Base-by-base conservation (phyloP, 2,329 filamentous ascomycete species). In the Helicocarpus griseus region DNA sequence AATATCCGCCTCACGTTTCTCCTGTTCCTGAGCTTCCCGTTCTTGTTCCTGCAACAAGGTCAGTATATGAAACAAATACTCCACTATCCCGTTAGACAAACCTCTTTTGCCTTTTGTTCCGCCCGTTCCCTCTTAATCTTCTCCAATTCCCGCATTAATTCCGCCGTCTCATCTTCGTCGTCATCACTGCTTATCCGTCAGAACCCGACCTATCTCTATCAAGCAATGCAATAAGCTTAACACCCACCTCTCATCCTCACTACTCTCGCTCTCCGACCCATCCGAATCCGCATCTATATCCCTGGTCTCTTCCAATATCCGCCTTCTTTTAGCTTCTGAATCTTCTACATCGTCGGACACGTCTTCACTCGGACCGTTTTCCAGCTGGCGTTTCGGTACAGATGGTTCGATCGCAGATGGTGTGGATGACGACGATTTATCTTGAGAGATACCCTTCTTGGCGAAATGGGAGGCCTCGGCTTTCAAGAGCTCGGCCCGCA, bases 41-140 rank as follows among this genome's bases (percentile, higher is more conserved):
- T 91, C 89, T 31, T 81, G 84, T 66, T 95, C 91, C 77, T 86
- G 56, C 49, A 44, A 31, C 17, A 11, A 26, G 19, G 26, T 45
- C 17, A 45, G 24, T n/a, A 45, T 17, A 14, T 9, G 13, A 9
- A 31, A 17, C n/a, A 19, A 13, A 13, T 26, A 19, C 17, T 7
- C 19, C 31, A 17, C 14, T 41, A n/a, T 9, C 14, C 9, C 8
- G 14, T 13, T 26, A 22, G 28, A 43, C 50, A 51, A 56, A 81
- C 79, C 70, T 87, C 86, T 65, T 82, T 81, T 57, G 93, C 87
- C 53, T 86, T 83, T 66, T 87, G 85, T 65, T 87, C 89, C 2
- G 86, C 85, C 49, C 89, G 77, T 69, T 95, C 89, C 56, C 82
- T 83, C 66, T 94, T 88, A 66, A 98, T 95, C 67, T 95, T 93